Evolutionary conservation across 495 filamentous ascomycete genomes (phyloP).

Genomic region (Lasiosphaeriaceae sp.): DNA sequence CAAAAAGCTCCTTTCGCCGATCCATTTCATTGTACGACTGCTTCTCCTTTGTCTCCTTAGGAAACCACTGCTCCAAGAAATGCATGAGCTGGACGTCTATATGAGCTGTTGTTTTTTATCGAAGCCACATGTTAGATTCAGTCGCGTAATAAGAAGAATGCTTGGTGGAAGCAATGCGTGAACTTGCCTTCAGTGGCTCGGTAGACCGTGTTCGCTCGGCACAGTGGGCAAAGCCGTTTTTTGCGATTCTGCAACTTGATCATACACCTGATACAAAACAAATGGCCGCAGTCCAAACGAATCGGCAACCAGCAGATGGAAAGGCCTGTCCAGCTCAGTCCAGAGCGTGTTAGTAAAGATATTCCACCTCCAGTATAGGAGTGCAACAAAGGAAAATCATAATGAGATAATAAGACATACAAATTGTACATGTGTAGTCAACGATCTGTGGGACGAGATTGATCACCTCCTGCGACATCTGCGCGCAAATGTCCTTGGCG

Average conservation of each 20-base stretch:
- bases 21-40: slow-evolving; percentile 54
- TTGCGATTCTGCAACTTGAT: slow-evolving; percentile 62
- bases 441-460: slow-evolving; percentile 64
- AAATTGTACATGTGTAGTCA: slow-evolving; percentile 73
- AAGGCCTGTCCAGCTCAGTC: slow-evolving; percentile 25
- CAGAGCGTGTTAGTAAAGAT: no score
- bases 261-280: slow-evolving; percentile 71
- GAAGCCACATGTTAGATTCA: no score
- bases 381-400: no score
- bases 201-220: slow-evolving; percentile 57
- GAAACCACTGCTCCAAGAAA: slow-evolving; percentile 52
- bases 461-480: slow-evolving; percentile 60
- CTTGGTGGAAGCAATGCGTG: no score
- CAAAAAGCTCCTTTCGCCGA: slow-evolving; percentile 51
- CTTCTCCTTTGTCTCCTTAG: slow-evolving; percentile 63
- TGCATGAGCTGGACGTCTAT: slow-evolving; percentile 53
- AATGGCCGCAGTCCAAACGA: slow-evolving; percentile 57
- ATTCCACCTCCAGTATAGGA: no score
- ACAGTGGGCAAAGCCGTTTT: slow-evolving; percentile 62
- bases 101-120: slow-evolving; percentile 38
- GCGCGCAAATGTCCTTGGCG: slow-evolving; percentile 62
- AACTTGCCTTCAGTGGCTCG: slow-evolving; percentile 52
- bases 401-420: no score
- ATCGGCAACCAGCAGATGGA: slow-evolving; percentile 64
- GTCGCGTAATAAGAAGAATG: not conserved